These are phyloP conservation scores for Cercospora berteroae DNA, from an alignment of 2,329 filamentous ascomycete genomes.

Conservation along the genomic window DNA sequence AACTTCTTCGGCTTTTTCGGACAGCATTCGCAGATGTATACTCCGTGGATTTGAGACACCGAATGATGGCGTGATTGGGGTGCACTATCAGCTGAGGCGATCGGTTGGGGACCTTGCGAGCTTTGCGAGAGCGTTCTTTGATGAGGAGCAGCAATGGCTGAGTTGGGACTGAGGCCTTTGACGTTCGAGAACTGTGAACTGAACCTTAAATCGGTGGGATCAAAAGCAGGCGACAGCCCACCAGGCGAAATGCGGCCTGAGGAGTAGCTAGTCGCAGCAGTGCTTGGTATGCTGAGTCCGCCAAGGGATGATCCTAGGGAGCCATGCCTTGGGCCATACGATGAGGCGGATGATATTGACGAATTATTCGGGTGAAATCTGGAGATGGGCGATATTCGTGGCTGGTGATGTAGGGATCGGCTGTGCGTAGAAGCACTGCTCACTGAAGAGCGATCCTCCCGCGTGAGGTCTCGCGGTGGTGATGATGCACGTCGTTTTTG, in stretches of 20 bases:
- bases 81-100: conserved; percentile 48
- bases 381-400: conserved; percentile 53
- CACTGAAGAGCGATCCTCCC: conserved; percentile 47
- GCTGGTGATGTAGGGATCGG: conserved; percentile 56
- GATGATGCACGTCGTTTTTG: conserved; percentile 65
- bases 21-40: conserved; percentile 86
- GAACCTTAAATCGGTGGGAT: conserved; percentile 50
- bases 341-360: conserved; percentile 66
- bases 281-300: conserved; percentile 59
- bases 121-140: conserved; percentile 45
- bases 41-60: conserved; percentile 54
- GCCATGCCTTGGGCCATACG: conserved; percentile 57
- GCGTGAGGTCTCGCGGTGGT: conserved; percentile 56
- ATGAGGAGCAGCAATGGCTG: conserved; percentile 41
- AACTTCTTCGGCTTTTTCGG: conserved; percentile 98
- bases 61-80: conserved; percentile 51
- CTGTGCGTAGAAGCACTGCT: conserved; percentile 44
- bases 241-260: conserved; percentile 62
- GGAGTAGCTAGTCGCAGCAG: conserved; percentile 60
- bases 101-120: conserved; percentile 35
- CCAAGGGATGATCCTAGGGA: conserved; percentile 62
- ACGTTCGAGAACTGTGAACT: conserved; percentile 56
- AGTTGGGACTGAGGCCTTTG: conserved; percentile 45
- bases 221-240: conserved; percentile 57
- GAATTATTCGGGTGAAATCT: conserved; percentile 58